phyloP scores from a whole-genome alignment of 805 yeast genomes.

The Myxozyma sirexii region DNA sequence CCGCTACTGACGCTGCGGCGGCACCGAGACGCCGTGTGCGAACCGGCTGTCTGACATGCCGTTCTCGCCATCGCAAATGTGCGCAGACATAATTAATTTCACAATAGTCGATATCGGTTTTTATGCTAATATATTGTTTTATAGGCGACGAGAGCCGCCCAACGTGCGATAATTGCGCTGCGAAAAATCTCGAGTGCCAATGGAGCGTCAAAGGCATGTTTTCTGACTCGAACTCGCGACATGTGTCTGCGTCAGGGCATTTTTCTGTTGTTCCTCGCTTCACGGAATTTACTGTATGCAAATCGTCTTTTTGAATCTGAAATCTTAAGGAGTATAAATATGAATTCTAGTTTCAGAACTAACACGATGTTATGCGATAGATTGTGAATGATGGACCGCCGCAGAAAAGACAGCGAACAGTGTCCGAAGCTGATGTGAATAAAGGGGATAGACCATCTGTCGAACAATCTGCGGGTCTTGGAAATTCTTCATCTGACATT shows the following conservation, averaged over 20 bases:
- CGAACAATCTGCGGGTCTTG: neutral
- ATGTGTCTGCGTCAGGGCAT: conserved; percentile 8
- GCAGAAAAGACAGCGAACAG: neutral
- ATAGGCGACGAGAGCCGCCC: conserved; percentile 26
- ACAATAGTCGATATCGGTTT: no score
- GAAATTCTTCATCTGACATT: neutral
- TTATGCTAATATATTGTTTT: no score
- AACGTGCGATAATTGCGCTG: conserved; percentile 16
- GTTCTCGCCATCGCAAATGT: conserved; percentile 27
- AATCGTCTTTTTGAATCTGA: no score
- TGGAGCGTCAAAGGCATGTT: conserved; percentile 14
- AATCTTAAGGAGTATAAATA: no score
- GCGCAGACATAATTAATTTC: no score
- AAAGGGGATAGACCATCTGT: neutral
- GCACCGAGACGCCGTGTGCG: conserved; percentile 19
- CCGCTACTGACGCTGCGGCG: neutral
- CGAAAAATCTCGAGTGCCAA: conserved; percentile 9
- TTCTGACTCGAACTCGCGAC: conserved; percentile 11
- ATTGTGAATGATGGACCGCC: conserved; percentile 20
- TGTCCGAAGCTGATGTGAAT: neutral
- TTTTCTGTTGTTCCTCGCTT: conserved; percentile 14
- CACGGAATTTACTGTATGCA: conserved; percentile 3
- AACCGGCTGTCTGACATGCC: conserved; percentile 26
- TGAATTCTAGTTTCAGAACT: neutral
- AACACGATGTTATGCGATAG: neutral